Evolutionary conservation across 257 asterid species (phyloP), one percentile per base, ranked within the genome.

Genomic region (Gynochthodes officinalis): DNA sequence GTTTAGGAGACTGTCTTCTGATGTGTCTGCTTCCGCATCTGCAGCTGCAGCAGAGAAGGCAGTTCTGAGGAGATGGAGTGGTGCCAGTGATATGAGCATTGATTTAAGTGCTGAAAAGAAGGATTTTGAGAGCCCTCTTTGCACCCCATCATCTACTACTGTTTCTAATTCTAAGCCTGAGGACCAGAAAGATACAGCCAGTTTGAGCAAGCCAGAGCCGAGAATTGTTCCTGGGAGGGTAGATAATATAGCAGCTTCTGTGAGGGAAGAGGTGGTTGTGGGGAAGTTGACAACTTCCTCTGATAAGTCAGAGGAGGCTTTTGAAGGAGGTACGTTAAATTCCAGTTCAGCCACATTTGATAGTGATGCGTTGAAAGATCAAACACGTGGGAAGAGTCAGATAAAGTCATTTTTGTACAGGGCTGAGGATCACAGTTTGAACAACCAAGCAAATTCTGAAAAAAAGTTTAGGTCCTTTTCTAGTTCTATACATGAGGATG

Each of bases 1-100:
- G 82, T 84, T 90, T 74, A 85, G 91, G 76, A 86, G 96, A 84
- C 72, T 87, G 74, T 79, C 97, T 4, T 89, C 97, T 64, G 97
- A 90, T 69, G 85, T 89, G 67, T 85, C 95, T 28, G 81, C 82
- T 5, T 68, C 77, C 0, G 66, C 86, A 0, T 11, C 76, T 63
- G 81, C 86, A 53, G 85, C 79, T 27, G 81, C 86, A 23, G 83
- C 77, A 32, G 96, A 88, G 77, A 90, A 87, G 86, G 86, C 87
- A 0, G 93, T 89, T 46, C 82, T 90, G 79, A 82, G 96, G 76
- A 89, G 97, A 78, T 90, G 97, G 98, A 93, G 97, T 86, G 95
- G 95, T 32, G 88, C 86, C 63, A 85, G 96, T 84, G 98, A 93
- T 82, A 87, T 90, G 98, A 93, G 96, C 87, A 85, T 93, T 67